phyloP scores from a whole-genome alignment of 1,284 basidiomycete genomes.

The Ganoderma multipileum region DNA sequence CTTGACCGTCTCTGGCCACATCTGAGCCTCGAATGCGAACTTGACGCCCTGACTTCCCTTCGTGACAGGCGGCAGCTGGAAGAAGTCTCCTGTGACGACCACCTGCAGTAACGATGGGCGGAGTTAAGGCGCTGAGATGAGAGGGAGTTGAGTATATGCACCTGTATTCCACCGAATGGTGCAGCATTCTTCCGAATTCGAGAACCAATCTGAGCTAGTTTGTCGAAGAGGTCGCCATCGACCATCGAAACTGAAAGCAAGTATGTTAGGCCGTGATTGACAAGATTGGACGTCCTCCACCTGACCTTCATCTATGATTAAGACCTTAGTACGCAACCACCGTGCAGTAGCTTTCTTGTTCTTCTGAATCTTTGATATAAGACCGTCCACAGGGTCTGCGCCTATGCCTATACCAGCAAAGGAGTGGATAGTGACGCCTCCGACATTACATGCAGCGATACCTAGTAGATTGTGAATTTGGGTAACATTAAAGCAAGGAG shows the following conservation, averaged over 20 bases:
- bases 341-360: slow-evolving; percentile 72
- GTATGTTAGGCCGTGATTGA: neutral
- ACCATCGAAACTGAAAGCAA: slow-evolving; percentile 84
- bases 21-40: slow-evolving; percentile 87
- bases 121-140: slow-evolving; percentile 4
- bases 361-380: slow-evolving; percentile 69
- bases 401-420: slow-evolving; percentile 91
- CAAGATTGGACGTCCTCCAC: neutral
- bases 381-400: slow-evolving; percentile 59
- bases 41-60: slow-evolving; percentile 50
- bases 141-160: slow-evolving; percentile 43
- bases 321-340: slow-evolving; percentile 79
- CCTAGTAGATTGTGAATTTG: slow-evolving; percentile 48
- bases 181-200: slow-evolving; percentile 57
- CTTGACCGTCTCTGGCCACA: slow-evolving; percentile 71
- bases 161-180: slow-evolving; percentile 92
- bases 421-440: slow-evolving; percentile 89
- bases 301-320: slow-evolving; percentile 92
- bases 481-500: slow-evolving; percentile 7
- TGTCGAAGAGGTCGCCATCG: slow-evolving; percentile 88
- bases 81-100: slow-evolving; percentile 90
- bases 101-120: slow-evolving; percentile 52
- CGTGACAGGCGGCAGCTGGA: slow-evolving; percentile 92
- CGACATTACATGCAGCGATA: slow-evolving; percentile 92
- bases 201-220: slow-evolving; percentile 76